Evolutionary conservation across 305 asterid species (phyloP).

Genomic region (Fraxinus velutina): DNA sequence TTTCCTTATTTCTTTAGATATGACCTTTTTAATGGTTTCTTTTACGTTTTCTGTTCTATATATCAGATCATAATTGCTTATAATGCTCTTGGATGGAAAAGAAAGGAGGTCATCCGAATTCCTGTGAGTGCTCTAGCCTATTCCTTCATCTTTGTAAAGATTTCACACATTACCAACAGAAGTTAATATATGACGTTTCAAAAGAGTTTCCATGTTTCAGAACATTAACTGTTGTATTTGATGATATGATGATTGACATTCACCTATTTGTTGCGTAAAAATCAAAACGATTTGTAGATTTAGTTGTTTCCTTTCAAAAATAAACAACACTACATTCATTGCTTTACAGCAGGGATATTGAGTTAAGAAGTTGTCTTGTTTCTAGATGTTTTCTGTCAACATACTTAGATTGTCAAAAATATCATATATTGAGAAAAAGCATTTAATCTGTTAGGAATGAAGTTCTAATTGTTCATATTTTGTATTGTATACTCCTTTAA

Average conservation of each 20-base stretch:
- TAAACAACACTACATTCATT: neutral
- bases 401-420: neutral
- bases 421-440: neutral
- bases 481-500: neutral
- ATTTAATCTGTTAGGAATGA: neutral
- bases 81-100: conserved; percentile 77
- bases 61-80: conserved; percentile 65
- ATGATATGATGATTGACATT: neutral
- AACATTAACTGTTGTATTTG: neutral
- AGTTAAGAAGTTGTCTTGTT: neutral
- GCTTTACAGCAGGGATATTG: neutral
- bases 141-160: conserved; percentile 4
- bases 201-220: neutral
- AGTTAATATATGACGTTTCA: conserved; percentile 11
- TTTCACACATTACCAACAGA: neutral
- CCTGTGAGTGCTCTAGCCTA: conserved; percentile 56
- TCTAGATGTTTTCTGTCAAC: neutral
- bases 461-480: neutral
- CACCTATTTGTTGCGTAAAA: neutral
- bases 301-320: neutral
- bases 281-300: neutral
- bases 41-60: neutral
- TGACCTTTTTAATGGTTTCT: conserved; percentile 15
- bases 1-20: conserved; percentile 2
- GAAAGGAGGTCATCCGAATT: conserved; percentile 63